Evolutionary conservation across 2,329 filamentous ascomycete species (phyloP).

Genomic region (Claviceps africana): DNA sequence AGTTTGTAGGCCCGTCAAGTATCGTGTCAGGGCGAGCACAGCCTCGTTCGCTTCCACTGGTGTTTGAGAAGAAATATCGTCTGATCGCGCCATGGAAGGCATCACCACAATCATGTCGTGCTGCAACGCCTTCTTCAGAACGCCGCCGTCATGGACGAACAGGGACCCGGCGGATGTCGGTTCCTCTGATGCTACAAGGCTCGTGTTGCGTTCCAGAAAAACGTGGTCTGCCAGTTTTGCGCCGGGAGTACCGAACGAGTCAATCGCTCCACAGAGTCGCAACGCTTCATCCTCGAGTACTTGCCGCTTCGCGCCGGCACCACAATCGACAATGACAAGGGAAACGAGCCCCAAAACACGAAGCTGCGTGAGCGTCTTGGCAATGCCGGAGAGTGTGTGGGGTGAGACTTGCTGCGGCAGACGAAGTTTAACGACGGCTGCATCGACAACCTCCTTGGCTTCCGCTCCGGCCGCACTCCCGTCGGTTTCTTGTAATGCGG

Average conservation of each 20-base stretch:
- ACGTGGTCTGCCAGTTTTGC: conserved; percentile 50
- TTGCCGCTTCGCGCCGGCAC: conserved; percentile 25
- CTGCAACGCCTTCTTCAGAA: conserved; percentile 19
- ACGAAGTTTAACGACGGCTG: conserved; percentile 76
- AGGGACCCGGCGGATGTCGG: conserved; percentile 14
- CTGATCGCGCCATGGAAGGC: conserved; percentile 27
- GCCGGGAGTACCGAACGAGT: conserved; percentile 51
- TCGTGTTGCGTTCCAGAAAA: conserved; percentile 9
- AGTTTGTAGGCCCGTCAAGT: conserved; percentile 55
- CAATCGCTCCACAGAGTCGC: conserved; percentile 61
- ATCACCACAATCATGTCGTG: conserved; percentile 24
- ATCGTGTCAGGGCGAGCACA: conserved; percentile 61
- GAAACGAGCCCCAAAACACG: conserved; percentile 68
- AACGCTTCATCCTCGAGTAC: conserved; percentile 49
- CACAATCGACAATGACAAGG: conserved; percentile 69
- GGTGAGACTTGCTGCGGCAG: conserved; percentile 58
- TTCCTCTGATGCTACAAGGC: not conserved
- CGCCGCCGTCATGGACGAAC: conserved; percentile 17
- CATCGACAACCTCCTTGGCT: conserved; percentile 28
- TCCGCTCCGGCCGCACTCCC: not conserved
- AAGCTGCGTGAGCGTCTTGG: conserved; percentile 72
- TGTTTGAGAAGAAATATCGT: conserved; percentile 24
- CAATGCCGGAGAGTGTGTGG: conserved; percentile 57
- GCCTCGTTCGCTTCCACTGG: conserved; percentile 42
- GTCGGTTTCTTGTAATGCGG: not conserved